Evolutionary conservation across 2,329 filamentous ascomycete species (phyloP).

Genomic region (Alternaria infectoria): DNA sequence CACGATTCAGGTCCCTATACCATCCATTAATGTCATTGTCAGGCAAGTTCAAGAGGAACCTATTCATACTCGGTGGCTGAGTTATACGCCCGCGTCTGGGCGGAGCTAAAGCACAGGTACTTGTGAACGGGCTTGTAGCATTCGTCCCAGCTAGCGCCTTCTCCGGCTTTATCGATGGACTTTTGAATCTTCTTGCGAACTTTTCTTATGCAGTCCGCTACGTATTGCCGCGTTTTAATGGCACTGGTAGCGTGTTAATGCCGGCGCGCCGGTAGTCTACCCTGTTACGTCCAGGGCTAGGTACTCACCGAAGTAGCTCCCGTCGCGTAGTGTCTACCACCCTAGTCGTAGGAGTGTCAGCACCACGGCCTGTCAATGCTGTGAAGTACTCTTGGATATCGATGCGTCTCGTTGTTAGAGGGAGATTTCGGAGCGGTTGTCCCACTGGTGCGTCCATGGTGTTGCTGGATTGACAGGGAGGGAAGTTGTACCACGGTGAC

Average conservation of each 20-base stretch:
- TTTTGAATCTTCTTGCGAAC: background rate
- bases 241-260: background rate
- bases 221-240: background rate
- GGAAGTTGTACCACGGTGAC: background rate
- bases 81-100: background rate
- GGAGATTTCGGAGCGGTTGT: background rate
- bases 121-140: background rate
- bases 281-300: background rate
- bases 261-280: background rate
- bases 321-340: background rate
- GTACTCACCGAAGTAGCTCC: background rate
- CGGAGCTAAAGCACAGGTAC: background rate
- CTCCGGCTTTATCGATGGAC: background rate
- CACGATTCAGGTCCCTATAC: background rate
- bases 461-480: background rate
- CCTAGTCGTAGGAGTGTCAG: background rate
- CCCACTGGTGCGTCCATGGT: background rate
- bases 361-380: background rate
- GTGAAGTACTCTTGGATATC: background rate
- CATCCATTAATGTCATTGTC: background rate
- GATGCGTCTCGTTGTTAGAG: background rate
- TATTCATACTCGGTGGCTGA: background rate
- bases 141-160: background rate
- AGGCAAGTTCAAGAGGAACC: rapidly evolving
- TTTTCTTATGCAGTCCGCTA: background rate